Evolutionary conservation across 129 eudicot species (phyloP).

Genomic region (Artemisia tridentata): DNA sequence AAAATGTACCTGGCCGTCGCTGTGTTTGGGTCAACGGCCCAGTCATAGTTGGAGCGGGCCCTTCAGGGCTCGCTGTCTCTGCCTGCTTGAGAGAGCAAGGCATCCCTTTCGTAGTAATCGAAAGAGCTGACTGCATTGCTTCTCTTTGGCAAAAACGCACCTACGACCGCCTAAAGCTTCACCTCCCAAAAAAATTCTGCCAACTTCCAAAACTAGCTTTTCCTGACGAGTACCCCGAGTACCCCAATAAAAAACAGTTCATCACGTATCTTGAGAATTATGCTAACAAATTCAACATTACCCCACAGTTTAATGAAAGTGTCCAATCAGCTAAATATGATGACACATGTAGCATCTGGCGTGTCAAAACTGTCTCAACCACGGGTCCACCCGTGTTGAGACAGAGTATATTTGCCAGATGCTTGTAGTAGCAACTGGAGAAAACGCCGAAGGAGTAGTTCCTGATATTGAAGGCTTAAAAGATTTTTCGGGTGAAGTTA

Average conservation of each 20-base stretch:
- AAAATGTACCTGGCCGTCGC: slow-evolving; percentile 33
- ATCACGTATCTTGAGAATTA: slow-evolving; percentile 76
- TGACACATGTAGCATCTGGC: slow-evolving; percentile 59
- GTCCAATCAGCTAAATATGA: slow-evolving; percentile 84
- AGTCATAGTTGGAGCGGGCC: slow-evolving; percentile 89
- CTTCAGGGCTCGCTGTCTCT: slow-evolving; percentile 81
- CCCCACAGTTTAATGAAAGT: slow-evolving; percentile 72
- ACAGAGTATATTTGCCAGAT: slow-evolving; percentile 81
- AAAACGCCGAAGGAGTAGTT: slow-evolving; percentile 69
- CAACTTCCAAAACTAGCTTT: slow-evolving; percentile 77
- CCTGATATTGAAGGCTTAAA: slow-evolving; percentile 73
- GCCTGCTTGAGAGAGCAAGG: slow-evolving; percentile 79
- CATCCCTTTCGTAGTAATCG: slow-evolving; percentile 65
- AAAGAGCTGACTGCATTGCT: slow-evolving; percentile 82
- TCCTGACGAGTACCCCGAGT: slow-evolving; percentile 80
- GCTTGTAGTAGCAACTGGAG: slow-evolving; percentile 90
- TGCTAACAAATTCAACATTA: slow-evolving; percentile 53
- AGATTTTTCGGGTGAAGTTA: slow-evolving; percentile 67
- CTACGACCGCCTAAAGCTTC: slow-evolving; percentile 77
- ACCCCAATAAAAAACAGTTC: slow-evolving; percentile 73
- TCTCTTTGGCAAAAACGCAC: slow-evolving; percentile 90
- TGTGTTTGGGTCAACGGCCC: slow-evolving; percentile 90
- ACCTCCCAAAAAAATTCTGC: slow-evolving; percentile 88
- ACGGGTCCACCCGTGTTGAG: slow-evolving; percentile 38
- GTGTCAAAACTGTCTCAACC: slow-evolving; percentile 49